Percentiles rank a stretch among this genome's conserved stretches.
Conservation (phyloP, 2,329 filamentous ascomycete species). For the Calonectria leucothoes region DNA sequence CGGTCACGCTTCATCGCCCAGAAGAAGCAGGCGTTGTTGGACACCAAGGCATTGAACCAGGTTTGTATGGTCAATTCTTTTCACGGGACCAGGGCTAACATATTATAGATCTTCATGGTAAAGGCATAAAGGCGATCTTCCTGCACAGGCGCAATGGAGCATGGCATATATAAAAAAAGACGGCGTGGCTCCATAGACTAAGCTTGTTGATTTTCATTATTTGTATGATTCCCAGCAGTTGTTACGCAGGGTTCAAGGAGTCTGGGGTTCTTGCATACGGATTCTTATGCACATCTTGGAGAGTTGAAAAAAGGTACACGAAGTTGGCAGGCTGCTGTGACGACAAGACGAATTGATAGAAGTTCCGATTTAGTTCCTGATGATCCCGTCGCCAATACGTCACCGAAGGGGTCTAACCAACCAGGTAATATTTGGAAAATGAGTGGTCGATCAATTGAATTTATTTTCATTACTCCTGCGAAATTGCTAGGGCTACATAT, state of each 20-base stretch:
- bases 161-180: slow-evolving; percentile 13
- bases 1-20: slow-evolving; percentile 87
- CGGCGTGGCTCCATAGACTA: not conserved
- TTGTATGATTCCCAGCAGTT: not conserved
- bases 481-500: slow-evolving; percentile 1
- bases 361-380: slow-evolving; percentile 12
- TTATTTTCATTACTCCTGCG: slow-evolving; percentile 25
- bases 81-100: slow-evolving; percentile 12
- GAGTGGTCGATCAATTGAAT: slow-evolving; percentile 17
- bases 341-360: slow-evolving; percentile 3
- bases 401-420: not conserved
- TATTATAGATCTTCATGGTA: slow-evolving; percentile 74
- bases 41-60: slow-evolving; percentile 87
- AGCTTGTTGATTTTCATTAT: not conserved
- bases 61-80: slow-evolving; percentile 60
- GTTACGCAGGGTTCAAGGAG: slow-evolving; percentile 6
- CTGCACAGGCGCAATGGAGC: not conserved
- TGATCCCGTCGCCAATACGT: slow-evolving; percentile 12
- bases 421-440: not conserved
- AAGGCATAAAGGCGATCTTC: slow-evolving; percentile 54
- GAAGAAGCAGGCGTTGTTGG: slow-evolving; percentile 85
- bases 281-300: slow-evolving; percentile 2
- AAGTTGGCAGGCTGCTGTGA: not conserved
- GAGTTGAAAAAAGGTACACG: not conserved
- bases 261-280: slow-evolving; percentile 11